These are phyloP conservation scores for Basidiobolus heterosporus DNA, from an alignment of 371 early-diverging fungal species.

Conservation along the genomic window DNA sequence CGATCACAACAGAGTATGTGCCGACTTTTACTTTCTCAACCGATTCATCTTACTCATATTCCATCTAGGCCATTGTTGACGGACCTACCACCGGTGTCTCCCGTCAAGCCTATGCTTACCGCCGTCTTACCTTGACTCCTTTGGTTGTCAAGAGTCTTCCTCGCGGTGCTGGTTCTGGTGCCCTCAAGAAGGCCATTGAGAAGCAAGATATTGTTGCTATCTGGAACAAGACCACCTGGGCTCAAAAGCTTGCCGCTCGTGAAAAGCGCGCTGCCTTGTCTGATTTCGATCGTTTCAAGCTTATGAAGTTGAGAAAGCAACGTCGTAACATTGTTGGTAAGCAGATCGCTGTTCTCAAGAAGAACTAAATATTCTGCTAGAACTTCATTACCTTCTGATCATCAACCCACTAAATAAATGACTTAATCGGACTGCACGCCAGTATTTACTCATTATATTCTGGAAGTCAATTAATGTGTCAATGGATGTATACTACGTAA, in stretches of 20 bases:
- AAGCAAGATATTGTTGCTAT: slow-evolving; percentile 56
- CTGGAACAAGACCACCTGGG: slow-evolving; percentile 83
- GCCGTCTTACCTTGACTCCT: slow-evolving; percentile 76
- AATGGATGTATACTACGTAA: too few species aligned
- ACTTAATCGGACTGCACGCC: too few species aligned
- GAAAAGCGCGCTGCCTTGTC: slow-evolving; percentile 53
- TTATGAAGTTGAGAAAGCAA: slow-evolving; percentile 64
- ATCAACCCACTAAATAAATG: too few species aligned
- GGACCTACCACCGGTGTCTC: slow-evolving; percentile 89
- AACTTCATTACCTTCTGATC: too few species aligned
- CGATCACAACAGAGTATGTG: slow-evolving; percentile 84
- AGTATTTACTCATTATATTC: too few species aligned
- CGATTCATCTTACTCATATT: background rate
- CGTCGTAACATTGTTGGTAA: too few species aligned
- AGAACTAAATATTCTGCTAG: too few species aligned
- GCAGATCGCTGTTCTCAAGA: too few species aligned
- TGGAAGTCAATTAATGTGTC: too few species aligned
- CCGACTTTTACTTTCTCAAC: background rate
- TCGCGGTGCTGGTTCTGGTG: slow-evolving; percentile 58
- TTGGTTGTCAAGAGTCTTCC: slow-evolving; percentile 71
- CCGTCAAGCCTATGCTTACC: slow-evolving; percentile 75
- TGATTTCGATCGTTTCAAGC: slow-evolving; percentile 96
- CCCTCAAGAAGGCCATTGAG: slow-evolving; percentile 67
- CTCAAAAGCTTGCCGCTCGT: slow-evolving; percentile 79
- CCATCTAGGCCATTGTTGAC: slow-evolving; percentile 72